Evolutionary conservation across 2,329 filamentous ascomycete species (phyloP).

Genomic region (Paradendryphiella salina): DNA sequence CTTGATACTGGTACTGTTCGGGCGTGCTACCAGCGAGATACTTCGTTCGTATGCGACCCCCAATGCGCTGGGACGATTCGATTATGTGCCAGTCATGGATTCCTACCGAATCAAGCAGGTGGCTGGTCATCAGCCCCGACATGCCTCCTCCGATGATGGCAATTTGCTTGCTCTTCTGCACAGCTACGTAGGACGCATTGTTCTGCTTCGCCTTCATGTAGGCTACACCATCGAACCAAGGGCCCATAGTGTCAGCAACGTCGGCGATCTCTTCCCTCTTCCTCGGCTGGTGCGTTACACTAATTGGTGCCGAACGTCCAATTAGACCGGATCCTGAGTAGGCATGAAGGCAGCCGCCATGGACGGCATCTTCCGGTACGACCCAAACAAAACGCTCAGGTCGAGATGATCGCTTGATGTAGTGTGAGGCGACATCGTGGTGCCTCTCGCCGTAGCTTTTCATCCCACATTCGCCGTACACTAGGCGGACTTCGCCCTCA

Average conservation of each 20-base stretch:
- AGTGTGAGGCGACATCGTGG: conserved; percentile 50
- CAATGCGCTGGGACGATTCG: conserved; percentile 63
- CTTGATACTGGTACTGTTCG: conserved; percentile 68
- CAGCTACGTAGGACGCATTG: conserved; percentile 55
- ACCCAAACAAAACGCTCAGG: conserved; percentile 56
- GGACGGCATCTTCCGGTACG: conserved; percentile 47
- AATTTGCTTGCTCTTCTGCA: conserved; percentile 61
- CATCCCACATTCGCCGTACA: conserved; percentile 54
- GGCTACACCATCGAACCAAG: conserved; percentile 68
- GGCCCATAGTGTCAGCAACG: conserved; percentile 60
- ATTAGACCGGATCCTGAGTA: conserved; percentile 48
- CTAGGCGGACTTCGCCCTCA: conserved; percentile 51
- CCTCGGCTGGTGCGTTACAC: conserved; percentile 42
- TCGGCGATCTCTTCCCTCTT: conserved; percentile 49
- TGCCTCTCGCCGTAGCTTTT: conserved; percentile 43
- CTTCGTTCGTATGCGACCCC: conserved; percentile 65
- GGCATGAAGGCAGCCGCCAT: conserved; percentile 52
- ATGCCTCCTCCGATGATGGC: conserved; percentile 69
- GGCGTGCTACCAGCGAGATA: conserved; percentile 63
- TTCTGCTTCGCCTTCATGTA: conserved; percentile 61
- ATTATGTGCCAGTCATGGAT: conserved; percentile 64
- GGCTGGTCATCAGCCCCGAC: conserved; percentile 63
- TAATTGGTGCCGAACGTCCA: conserved; percentile 49
- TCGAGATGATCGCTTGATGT: conserved; percentile 36
- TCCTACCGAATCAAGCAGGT: conserved; percentile 56